Base-by-base conservation (phyloP, 2,329 filamentous ascomycete genomes). In the Trichoderma sp. region DNA sequence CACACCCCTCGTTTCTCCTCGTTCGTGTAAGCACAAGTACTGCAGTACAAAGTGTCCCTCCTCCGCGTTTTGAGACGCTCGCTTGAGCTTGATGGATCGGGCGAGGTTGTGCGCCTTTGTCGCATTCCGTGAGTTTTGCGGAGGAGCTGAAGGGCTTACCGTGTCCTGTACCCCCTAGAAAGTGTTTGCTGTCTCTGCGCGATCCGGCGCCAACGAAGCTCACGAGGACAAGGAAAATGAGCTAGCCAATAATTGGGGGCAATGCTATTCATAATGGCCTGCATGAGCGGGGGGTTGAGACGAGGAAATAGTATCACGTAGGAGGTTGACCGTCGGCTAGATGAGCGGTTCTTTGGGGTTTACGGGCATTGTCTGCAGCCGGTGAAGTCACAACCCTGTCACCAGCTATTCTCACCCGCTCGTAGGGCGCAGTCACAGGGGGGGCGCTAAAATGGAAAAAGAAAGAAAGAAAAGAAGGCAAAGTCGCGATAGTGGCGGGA, bases 221-320 rank as follows among this genome's bases (percentile, higher is more conserved):
- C 65, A 68, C 65, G 65, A 68, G 65, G 65, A 58, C 65, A 69
- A 21, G 32, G 30, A 43, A 61, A 69, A 51, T 15, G 34, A 39
- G 51, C 64, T 68, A 68, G 65, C 34, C n/a, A 34, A 14, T 69
- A 21, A 47, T 53, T 53, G 66, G 66, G 63, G 57, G 53, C 24
- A 60, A n/a, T 68, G 21, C 34, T 34, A 34, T 43, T 47, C 24
- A 51, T 39, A 69, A 61, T 43, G 34, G 32, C 65, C 65, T 68
- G 65, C 65, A 68, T 39, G n/a, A 30, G 53, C 57, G 65, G 65
- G 64, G 64, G 64, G 14, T 28, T 30, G 51, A 39, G 51, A 57
- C 32, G 51, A 67, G 14, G 11, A 62, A 39, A 30, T 43, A 61
- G 34, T 6, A 63, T n/a, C 34, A 36, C 24, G 32, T 57, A 36